Conservation (phyloP, 2,329 filamentous ascomycete species). For the Pseudocercospora eumusae region DNA sequence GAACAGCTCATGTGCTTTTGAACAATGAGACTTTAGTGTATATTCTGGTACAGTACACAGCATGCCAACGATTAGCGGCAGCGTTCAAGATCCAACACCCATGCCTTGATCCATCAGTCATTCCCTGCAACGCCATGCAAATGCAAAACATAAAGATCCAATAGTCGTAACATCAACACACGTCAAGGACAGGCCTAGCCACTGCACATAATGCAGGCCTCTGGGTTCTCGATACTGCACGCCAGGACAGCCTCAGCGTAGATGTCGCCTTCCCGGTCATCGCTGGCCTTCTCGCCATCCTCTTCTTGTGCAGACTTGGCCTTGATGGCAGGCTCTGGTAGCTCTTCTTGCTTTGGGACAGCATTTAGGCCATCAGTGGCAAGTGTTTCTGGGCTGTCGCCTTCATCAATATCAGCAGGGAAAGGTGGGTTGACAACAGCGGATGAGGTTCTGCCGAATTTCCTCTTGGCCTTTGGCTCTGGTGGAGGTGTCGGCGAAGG, state of each 20-base stretch:
- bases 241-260: constrained; percentile 89
- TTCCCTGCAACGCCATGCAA: constrained; percentile 21
- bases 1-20: neutral
- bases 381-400: constrained; percentile 76
- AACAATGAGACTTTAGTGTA: constrained; percentile 18
- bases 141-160: constrained; percentile 20
- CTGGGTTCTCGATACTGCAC: constrained; percentile 97
- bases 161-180: constrained; percentile 19
- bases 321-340: constrained; percentile 59
- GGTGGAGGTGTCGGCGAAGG: constrained; percentile 68
- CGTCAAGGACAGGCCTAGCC: constrained; percentile 55
- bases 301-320: constrained; percentile 65
- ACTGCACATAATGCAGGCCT: constrained; percentile 95
- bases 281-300: constrained; percentile 69
- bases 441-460: constrained; percentile 36
- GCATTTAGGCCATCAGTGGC: constrained; percentile 65
- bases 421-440: constrained; percentile 67
- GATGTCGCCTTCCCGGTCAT: constrained; percentile 83
- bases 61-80: constrained; percentile 33
- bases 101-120: constrained; percentile 19
- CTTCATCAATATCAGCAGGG: constrained; percentile 75
- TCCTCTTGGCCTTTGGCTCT: constrained; percentile 49
- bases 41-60: constrained; percentile 28
- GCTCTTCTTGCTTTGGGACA: constrained; percentile 64
- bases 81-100: constrained; percentile 21